Evolutionary conservation across 192 early-diverging fungal genomes (phyloP).

Genomic region (Mortierella hygrophila): DNA sequence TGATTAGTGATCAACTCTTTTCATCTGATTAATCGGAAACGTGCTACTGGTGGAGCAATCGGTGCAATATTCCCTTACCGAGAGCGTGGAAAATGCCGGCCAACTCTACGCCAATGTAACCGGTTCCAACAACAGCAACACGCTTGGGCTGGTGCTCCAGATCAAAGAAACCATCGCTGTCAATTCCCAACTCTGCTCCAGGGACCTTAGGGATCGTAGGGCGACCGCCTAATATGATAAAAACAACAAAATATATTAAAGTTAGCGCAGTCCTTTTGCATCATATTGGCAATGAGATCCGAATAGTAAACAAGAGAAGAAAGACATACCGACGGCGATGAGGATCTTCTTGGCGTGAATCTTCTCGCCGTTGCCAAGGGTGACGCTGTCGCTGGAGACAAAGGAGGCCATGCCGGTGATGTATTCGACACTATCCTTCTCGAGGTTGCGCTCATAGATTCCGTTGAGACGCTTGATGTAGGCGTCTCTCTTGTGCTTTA

Average conservation of each 20-base stretch:
- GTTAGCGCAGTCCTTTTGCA: not conserved
- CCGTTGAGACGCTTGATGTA: slow-evolving; percentile 97
- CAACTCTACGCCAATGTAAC: slow-evolving; percentile 98
- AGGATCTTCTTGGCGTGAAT: slow-evolving; percentile 88
- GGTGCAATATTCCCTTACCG: slow-evolving; percentile 58
- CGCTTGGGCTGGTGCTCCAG: slow-evolving; percentile 91
- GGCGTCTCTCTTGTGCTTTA: slow-evolving; percentile 95
- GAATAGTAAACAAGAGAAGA: not conserved
- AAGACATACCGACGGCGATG: slow-evolving; percentile 82
- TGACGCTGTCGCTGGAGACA: slow-evolving; percentile 78
- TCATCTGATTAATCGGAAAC: no score
- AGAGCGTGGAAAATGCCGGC: slow-evolving; percentile 93
- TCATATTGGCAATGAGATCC: not conserved
- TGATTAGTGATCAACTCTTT: not conserved
- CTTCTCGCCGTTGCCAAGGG: slow-evolving; percentile 63
- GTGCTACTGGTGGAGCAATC: not conserved
- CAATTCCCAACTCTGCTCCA: slow-evolving; percentile 91
- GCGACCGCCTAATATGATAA: slow-evolving; percentile 66
- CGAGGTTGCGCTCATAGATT: slow-evolving; percentile 94
- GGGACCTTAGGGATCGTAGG: slow-evolving; percentile 83
- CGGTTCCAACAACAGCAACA: slow-evolving; percentile 90
- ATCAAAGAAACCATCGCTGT: slow-evolving; percentile 96
- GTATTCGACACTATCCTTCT: slow-evolving; percentile 87
- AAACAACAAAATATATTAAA: not conserved
- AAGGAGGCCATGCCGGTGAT: slow-evolving; percentile 91